Conservation (phyloP, 371 early-diverging fungal species). For the Nematocida sp. region DNA sequence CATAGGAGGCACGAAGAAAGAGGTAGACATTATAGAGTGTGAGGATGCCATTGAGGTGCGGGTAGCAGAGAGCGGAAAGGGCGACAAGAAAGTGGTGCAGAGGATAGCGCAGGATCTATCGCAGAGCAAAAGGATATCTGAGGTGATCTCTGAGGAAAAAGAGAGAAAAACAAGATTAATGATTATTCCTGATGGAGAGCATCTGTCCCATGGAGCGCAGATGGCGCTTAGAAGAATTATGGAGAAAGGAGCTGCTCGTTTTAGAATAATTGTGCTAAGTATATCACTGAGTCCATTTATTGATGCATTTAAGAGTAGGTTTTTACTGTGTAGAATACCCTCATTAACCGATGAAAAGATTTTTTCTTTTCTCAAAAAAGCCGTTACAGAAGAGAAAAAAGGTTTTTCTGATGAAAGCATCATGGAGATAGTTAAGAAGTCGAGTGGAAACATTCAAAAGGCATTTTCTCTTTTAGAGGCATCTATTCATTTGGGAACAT, state of each 20-base stretch:
- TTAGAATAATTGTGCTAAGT: constrained; percentile 85
- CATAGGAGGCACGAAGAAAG: constrained; percentile 77
- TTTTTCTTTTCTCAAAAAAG: constrained; percentile 19
- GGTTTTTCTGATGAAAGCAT: constrained; percentile 35
- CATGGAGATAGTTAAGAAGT: constrained; percentile 69
- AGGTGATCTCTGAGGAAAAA: constrained; percentile 51
- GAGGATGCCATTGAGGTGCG: constrained; percentile 62
- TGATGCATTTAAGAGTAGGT: constrained; percentile 85
- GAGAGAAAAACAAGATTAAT: constrained; percentile 70
- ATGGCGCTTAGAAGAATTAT: constrained; percentile 93
- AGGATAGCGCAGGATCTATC: constrained; percentile 92
- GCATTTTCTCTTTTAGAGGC: constrained; percentile 74
- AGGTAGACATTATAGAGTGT: constrained; percentile 65
- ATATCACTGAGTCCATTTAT: constrained; percentile 82
- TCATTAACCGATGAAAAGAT: constrained; percentile 74
- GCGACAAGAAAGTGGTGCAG: constrained; percentile 89
- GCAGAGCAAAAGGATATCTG: constrained; percentile 86
- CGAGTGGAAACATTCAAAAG: constrained; percentile 78
- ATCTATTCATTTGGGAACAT: constrained; percentile 4
- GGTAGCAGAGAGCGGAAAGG: constrained; percentile 75
- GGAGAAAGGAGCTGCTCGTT: constrained; percentile 88
- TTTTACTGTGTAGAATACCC: constrained; percentile 79
- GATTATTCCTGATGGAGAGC: constrained; percentile 88
- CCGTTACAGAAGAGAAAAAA: constrained; percentile 49
- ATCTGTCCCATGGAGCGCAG: constrained; percentile 84